phyloP scores from a whole-genome alignment of 495 filamentous ascomycete genomes.

The Alectoria sarmentosa region DNA sequence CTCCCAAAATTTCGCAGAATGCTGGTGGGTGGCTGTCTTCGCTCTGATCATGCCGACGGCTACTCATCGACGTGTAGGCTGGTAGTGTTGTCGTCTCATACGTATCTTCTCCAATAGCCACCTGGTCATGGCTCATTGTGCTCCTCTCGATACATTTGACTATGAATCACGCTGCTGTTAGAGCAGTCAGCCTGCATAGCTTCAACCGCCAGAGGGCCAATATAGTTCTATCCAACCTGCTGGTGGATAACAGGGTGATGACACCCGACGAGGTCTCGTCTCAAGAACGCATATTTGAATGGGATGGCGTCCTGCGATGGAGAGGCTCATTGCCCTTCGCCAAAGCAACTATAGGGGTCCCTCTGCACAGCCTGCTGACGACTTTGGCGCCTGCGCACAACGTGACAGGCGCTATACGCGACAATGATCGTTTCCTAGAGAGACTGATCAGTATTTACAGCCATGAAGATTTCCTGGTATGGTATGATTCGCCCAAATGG shows the following conservation, averaged over 20 bases:
- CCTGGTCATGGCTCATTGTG: slow-evolving; percentile 66
- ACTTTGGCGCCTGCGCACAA: slow-evolving; percentile 30
- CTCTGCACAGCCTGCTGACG: slow-evolving; percentile 33
- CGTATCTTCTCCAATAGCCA: slow-evolving; percentile 61
- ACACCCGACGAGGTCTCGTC: slow-evolving; percentile 55
- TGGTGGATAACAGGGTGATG: slow-evolving; percentile 39
- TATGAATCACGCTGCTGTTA: slow-evolving; percentile 81
- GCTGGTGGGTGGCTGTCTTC: slow-evolving; percentile 49
- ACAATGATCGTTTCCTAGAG: slow-evolving; percentile 29
- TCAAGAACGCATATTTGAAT: slow-evolving; percentile 66
- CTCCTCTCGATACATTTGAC: slow-evolving; percentile 68
- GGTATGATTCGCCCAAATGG: slow-evolving; percentile 30
- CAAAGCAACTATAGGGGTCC: slow-evolving; percentile 43
- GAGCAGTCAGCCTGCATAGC: slow-evolving; percentile 74
- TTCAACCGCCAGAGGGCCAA: slow-evolving; percentile 84
- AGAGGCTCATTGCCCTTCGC: slow-evolving; percentile 41
- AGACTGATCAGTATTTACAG: slow-evolving; percentile 45
- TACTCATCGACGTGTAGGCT: slow-evolving; percentile 36
- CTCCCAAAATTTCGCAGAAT: slow-evolving; percentile 36
- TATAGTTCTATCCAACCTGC: slow-evolving; percentile 61
- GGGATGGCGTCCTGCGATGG: slow-evolving; percentile 55
- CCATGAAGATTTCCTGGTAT: slow-evolving; percentile 49
- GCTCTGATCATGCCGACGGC: background rate
- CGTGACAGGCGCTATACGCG: slow-evolving; percentile 35
- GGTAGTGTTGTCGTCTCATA: slow-evolving; percentile 74